These are phyloP conservation scores for Ascochyta clinopodiicola DNA, from an alignment of 2,329 filamentous ascomycete species.

Conservation along the genomic window DNA sequence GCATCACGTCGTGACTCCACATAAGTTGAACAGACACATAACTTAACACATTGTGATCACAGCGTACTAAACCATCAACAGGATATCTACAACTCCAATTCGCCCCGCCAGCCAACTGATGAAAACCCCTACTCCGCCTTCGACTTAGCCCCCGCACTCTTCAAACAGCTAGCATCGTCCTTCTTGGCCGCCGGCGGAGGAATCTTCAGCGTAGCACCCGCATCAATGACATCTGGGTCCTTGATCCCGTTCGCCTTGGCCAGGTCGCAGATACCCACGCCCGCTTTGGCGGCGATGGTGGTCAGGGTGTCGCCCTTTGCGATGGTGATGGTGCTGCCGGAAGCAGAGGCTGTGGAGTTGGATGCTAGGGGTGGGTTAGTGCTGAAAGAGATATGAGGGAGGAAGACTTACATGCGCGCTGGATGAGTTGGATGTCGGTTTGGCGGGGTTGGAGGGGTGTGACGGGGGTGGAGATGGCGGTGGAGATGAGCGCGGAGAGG, in stretches of 20 bases:
- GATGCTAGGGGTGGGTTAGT: not conserved
- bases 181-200: slow-evolving; percentile 3
- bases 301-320: slow-evolving; percentile 14
- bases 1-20: no score
- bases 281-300: slow-evolving; percentile 2
- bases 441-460: slow-evolving; percentile 11
- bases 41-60: no score
- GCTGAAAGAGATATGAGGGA: no score
- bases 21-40: no score
- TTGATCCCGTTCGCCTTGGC: slow-evolving; percentile 11
- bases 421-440: slow-evolving; percentile 1
- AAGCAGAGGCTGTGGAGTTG: not conserved
- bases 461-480: slow-evolving; percentile 25
- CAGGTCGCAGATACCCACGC: slow-evolving; percentile 18
- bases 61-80: no score
- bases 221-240: slow-evolving; percentile 5
- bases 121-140: no score
- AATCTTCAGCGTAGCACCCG: slow-evolving; percentile 9
- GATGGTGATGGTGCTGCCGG: not conserved
- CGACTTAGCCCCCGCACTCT: not conserved
- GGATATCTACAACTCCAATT: no score
- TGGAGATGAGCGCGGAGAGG: slow-evolving; percentile 10
- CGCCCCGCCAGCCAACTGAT: no score
- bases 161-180: slow-evolving; percentile 8
- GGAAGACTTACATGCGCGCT: not conserved